Evolutionary conservation across 768 basidiomycete species (phyloP), one percentile per base, ranked within the genome.

Genomic region (Russula griseocarnosa): DNA sequence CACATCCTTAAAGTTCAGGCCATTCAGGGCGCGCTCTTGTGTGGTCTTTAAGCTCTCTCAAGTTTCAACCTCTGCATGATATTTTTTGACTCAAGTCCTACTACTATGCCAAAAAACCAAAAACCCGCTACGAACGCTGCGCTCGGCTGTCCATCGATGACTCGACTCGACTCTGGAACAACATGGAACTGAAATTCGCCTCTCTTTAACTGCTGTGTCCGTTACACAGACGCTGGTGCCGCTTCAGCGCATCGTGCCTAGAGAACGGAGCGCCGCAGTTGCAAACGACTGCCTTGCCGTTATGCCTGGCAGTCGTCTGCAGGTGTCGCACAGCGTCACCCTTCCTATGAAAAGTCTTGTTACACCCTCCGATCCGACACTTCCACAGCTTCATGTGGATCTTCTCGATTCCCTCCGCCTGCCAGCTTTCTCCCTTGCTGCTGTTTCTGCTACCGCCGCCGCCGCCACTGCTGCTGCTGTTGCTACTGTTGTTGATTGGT

Each of bases 221-320:
- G 34, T 26, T 42, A 50, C 63, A 64, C 30, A 64, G 53, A 59
- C 63, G 63, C 14, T 65, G 64, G 42, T 65, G 64, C 49, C 64
- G 49, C 58, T 65, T 65, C 55, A 65, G 16, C 5, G 64, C 64
- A 16, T 65, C 64, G 32, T 56, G 59, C 42, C 64, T 56, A 13
- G 64, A 65, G n/a, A 65, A 65, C 34, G 60, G 24, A 11, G 64
- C 64, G n/a, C 64, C 64, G 32, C 64, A 65, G 34, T 36, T 42
- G 60, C 64, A 65, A 14, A 65, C 49, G 2, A 65, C 64, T 7
- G 64, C 55, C 60, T 49, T 65, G 16, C 60, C 60, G 9, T 61
- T 65, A 52, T 65, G 64, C 34, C 60, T 65, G 18, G 53, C 63
- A 3, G 63, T 64, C 47, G 63, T 64, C 55, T 65, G 54, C 49